Evolutionary conservation across 192 early-diverging fungal genomes (phyloP).

Genomic region (Backusella parvicylindrica): DNA sequence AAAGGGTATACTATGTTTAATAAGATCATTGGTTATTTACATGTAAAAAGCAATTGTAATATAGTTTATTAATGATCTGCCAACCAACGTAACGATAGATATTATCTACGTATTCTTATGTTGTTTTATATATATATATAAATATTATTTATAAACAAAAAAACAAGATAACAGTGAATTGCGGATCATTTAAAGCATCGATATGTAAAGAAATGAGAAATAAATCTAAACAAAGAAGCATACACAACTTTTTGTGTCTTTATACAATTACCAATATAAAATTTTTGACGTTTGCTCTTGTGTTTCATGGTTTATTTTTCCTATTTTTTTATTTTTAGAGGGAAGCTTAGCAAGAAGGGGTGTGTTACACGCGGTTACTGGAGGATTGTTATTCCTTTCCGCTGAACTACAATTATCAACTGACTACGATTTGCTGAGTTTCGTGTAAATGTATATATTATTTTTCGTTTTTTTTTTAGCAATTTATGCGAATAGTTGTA

Average conservation of each 20-base stretch:
- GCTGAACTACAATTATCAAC: neutral
- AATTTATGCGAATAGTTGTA: too few relatives aligned
- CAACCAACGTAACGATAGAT: neutral
- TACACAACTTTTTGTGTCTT: neutral
- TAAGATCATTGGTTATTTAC: too few relatives aligned
- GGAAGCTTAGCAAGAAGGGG: neutral
- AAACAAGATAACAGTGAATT: neutral
- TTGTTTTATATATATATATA: neutral
- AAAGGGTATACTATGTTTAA: too few relatives aligned
- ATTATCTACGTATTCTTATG: neutral
- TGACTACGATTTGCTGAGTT: neutral
- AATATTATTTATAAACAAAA: neutral
- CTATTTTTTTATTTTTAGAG: neutral
- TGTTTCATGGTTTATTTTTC: neutral
- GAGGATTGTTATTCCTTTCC: neutral
- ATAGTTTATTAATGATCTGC: neutral
- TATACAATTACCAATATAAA: neutral
- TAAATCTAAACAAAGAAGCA: neutral
- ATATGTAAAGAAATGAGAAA: neutral
- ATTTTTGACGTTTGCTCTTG: neutral
- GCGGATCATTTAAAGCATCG: neutral
- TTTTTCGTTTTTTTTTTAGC: too few relatives aligned
- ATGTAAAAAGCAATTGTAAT: neutral
- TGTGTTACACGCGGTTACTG: neutral
- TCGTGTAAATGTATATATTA: too few relatives aligned